A percentile compares a stretch with the other conserved stretches of the same genome.
Conservation (phyloP, 2,329 filamentous ascomycete genomes). For the Aspergillus intermedius region DNA sequence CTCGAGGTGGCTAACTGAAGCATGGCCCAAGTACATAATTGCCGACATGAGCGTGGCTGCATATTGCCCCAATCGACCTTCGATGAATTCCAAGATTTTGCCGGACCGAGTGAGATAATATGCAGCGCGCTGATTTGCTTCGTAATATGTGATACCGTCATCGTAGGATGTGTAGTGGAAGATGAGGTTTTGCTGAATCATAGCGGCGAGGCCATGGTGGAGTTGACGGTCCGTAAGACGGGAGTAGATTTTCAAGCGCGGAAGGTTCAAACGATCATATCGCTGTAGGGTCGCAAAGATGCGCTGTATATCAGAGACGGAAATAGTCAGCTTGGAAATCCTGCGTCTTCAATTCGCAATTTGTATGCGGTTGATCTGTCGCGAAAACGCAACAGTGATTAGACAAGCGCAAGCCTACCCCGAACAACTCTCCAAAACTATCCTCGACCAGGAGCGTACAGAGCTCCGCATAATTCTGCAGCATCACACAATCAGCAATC, state of each 20-base stretch:
- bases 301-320: slow-evolving; percentile 49
- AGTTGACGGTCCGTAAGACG: slow-evolving; percentile 68
- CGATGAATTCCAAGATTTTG: slow-evolving; percentile 70
- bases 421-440: slow-evolving; percentile 82
- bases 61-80: slow-evolving; percentile 65
- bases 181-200: slow-evolving; percentile 82
- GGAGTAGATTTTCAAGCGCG: slow-evolving; percentile 64
- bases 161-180: slow-evolving; percentile 63
- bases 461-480: slow-evolving; percentile 70
- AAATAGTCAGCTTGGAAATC: slow-evolving; percentile 8
- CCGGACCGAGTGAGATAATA: slow-evolving; percentile 77
- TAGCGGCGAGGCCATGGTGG: slow-evolving; percentile 71
- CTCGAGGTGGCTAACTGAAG: slow-evolving; percentile 47
- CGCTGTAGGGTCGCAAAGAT: slow-evolving; percentile 74
- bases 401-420: slow-evolving; percentile 54
- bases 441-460: slow-evolving; percentile 85
- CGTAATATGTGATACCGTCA: slow-evolving; percentile 65
- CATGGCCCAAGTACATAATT: slow-evolving; percentile 70
- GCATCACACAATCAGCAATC: slow-evolving; percentile 18
- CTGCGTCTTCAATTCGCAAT: neutral
- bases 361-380: neutral
- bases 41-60: slow-evolving; percentile 69
- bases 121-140: slow-evolving; percentile 71
- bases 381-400: slow-evolving; percentile 2
- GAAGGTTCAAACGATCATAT: slow-evolving; percentile 68